Base-by-base conservation (phyloP, 2,329 filamentous ascomycete species). In the Penicillium hesseltinei region DNA sequence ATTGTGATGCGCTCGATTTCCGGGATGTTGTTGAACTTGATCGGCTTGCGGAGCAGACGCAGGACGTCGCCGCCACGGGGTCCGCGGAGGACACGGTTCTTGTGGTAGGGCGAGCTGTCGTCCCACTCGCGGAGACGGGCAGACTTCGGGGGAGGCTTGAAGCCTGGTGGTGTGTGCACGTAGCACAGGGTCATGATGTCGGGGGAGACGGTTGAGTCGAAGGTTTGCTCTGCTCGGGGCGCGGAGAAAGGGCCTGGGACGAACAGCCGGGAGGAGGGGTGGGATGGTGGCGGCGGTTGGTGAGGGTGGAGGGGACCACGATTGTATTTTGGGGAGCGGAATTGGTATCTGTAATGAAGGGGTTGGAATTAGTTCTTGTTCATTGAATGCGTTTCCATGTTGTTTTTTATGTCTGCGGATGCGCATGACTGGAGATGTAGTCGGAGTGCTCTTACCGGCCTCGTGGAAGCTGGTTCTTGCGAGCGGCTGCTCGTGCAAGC, bases 251-350 rank as follows among this genome's bases (percentile, higher is more conserved):
- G 94, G 0, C 94, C 94, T 0, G 94, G 92, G 27, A 90, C 82
- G 75, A 94, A 99, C 71, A 91, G 82, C 71, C 94, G 89, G 58
- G 94, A 96, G 29, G 88, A 84, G 0, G 92, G 92, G 69, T 97
- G 90, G 61, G 92, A 94, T 51, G 87, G 84, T 39, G 87, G 83
- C n/a, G 91, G 93, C 58, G 91, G 90, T 78, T 96, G 91, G 69
- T 97, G 87, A 50, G 94, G 94, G 73, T 97, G 92, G 25, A 97
- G 82, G 62, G 92, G 92, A 56, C 94, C 94, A 70, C 93, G 90
- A 76, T 96, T 88, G 83, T 92, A 99, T 79, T 93, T 94, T 62
- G 94, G 94, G 50, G 93, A 88, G 63, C 92, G 91, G 77, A 89
- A 97, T 77, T 96, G 90, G 79, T 97, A 99, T 82, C 93, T 96